These are phyloP conservation scores for Aspergillus pseudotamarii DNA, from an alignment of 2,329 filamentous ascomycete genomes.

Conservation along the genomic window DNA sequence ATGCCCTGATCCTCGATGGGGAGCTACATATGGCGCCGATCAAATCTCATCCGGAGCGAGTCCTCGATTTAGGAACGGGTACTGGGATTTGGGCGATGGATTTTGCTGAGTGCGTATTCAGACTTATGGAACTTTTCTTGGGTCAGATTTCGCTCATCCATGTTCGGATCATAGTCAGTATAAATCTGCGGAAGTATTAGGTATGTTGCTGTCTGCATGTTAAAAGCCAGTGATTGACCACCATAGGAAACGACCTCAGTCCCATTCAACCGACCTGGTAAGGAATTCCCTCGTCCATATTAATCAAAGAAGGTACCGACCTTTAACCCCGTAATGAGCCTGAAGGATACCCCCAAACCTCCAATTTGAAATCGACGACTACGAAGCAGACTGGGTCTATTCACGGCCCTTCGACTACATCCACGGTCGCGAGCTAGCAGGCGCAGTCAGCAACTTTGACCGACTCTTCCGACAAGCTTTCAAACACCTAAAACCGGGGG, in stretches of 20 bases:
- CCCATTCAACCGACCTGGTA: constrained; percentile 37
- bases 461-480: constrained; percentile 29
- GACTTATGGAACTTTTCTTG: neutral
- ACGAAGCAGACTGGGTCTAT: constrained; percentile 34
- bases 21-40: constrained; percentile 31
- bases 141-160: neutral
- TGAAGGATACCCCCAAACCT: constrained; percentile 38
- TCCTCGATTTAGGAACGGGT: constrained; percentile 40
- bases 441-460: constrained; percentile 31
- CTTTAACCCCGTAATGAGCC: neutral
- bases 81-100: constrained; percentile 44
- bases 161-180: constrained; percentile 18
- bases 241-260: constrained; percentile 34
- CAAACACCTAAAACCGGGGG: constrained; percentile 29
- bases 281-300: neutral
- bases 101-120: constrained; percentile 36
- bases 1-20: constrained; percentile 36
- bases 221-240: neutral
- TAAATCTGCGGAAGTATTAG: constrained; percentile 33
- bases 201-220: constrained; percentile 18
- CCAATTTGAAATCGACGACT: constrained; percentile 38
- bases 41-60: constrained; percentile 25
- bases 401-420: constrained; percentile 34
- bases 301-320: neutral
- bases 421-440: constrained; percentile 36